Base-by-base conservation (phyloP, 257 asterid species). In the Jasminum sambac region DNA sequence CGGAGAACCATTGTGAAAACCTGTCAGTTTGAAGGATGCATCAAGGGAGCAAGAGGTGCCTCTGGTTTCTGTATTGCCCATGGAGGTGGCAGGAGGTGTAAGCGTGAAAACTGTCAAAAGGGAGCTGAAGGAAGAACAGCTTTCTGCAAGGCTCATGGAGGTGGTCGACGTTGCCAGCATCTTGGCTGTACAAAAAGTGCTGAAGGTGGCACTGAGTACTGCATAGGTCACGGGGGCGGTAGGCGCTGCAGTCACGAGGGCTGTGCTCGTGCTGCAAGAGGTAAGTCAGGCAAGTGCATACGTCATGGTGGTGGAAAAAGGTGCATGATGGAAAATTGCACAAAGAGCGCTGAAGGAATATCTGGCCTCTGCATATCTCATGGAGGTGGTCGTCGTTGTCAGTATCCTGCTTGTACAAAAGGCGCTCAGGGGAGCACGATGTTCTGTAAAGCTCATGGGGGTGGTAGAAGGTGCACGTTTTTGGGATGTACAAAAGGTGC, bases 281-380 rank as follows among this genome's bases (percentile, higher is more conserved):
- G 95, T 19, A 86, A 72, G 46, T 84, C 90, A 14, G 95, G 92
- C 68, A 69, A 78, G 16, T 84, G 95, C 77, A 86, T 88, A 62
- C 86, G 88, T 9, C 95, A 88, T 55, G 92, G 95, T 9, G 95
- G 95, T 8, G 92, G 92, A 64, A 88, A 88, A 76, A 84, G 95
- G 76, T 88, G 95, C 73, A 71, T 39, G 72, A 63, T 84, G 25
- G 88, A 88, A 21, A 78, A 84, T 36, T 88, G 92, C 76, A 58
- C 78, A 0, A 81, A 74, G 76, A 86, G 95, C 38, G 95, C 90
- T 14, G 87, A 85, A 76, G 95, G 89, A 23, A 43, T 77, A 65
- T 72, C 87, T 21, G 84, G 88, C 67, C 86, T 88, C 23, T 88
- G 95, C 79, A 88, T 88, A 69, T 88, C 91, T 13, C 91, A 88